Evolutionary conservation across 768 basidiomycete species (phyloP).

Genomic region (Russula dissimulans): DNA sequence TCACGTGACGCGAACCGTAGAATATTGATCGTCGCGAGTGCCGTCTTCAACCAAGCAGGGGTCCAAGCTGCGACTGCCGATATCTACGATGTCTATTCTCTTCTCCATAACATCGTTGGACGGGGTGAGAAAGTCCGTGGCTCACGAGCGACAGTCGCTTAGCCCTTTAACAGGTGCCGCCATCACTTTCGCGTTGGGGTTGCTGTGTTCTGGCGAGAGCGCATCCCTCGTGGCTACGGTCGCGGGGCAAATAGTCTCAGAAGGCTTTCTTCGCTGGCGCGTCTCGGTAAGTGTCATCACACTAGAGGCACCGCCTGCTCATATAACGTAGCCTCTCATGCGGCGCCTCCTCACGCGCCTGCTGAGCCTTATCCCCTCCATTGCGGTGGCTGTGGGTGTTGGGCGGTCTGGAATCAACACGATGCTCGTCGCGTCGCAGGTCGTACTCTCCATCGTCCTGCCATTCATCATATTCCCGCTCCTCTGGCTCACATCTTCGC

Average conservation of each 20-base stretch:
- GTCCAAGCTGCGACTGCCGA: slow-evolving; percentile 43
- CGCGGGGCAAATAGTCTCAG: slow-evolving; percentile 82
- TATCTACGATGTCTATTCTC: slow-evolving; percentile 74
- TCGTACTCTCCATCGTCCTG: slow-evolving; percentile 71
- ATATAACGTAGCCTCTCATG: slow-evolving; percentile 42
- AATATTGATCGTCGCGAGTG: slow-evolving; percentile 73
- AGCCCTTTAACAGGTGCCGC: slow-evolving; percentile 49
- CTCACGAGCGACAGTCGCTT: background rate
- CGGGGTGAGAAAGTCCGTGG: slow-evolving; percentile 36
- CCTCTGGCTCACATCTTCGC: slow-evolving; percentile 59
- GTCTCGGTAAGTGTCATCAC: slow-evolving; percentile 45
- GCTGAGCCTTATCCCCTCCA: slow-evolving; percentile 74
- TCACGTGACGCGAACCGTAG: slow-evolving; percentile 28
- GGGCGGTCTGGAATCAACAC: slow-evolving; percentile 63
- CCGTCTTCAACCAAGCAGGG: slow-evolving; percentile 58
- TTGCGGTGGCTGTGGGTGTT: slow-evolving; percentile 63
- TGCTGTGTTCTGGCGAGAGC: slow-evolving; percentile 82
- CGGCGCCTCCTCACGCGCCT: slow-evolving; percentile 78
- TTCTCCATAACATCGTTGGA: slow-evolving; percentile 62
- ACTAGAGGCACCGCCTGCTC: slow-evolving; percentile 18
- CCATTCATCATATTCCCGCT: slow-evolving; percentile 83
- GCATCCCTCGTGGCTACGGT: slow-evolving; percentile 86
- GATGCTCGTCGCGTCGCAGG: slow-evolving; percentile 82
- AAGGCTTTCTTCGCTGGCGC: slow-evolving; percentile 84
- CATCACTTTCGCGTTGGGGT: slow-evolving; percentile 78